Evolutionary conservation across 2,329 filamentous ascomycete genomes (phyloP).

Genomic region (Trichophyton rubrum): DNA sequence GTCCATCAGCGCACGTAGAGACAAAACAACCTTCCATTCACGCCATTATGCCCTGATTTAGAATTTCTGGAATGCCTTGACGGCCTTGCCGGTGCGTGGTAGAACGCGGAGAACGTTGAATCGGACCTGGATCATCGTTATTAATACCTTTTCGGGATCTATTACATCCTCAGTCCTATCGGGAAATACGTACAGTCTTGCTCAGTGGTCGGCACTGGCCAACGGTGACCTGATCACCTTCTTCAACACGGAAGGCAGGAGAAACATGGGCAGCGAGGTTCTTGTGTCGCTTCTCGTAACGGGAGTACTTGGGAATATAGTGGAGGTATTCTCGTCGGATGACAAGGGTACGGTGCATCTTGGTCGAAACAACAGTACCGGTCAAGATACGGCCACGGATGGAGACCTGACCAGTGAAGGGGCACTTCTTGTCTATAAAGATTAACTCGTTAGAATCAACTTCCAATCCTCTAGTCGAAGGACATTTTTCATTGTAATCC

Average conservation of each 20-base stretch:
- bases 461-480: not conserved
- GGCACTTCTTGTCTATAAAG: slow-evolving; percentile 93
- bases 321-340: slow-evolving; percentile 99
- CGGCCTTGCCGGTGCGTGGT: slow-evolving; percentile 89
- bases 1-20: slow-evolving; percentile 1
- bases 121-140: slow-evolving; percentile 53
- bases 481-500: not conserved
- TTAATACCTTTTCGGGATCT: not conserved
- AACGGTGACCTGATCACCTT: slow-evolving; percentile 98
- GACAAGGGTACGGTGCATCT: slow-evolving; percentile 99
- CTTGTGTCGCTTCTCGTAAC: slow-evolving; percentile 99
- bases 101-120: slow-evolving; percentile 99
- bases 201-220: slow-evolving; percentile 97
- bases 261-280: slow-evolving; percentile 98
- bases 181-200: slow-evolving; percentile 85
- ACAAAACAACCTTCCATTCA: slow-evolving; percentile 11
- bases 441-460: slow-evolving; percentile 1
- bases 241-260: slow-evolving; percentile 98
- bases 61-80: slow-evolving; percentile 99
- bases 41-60: slow-evolving; percentile 42
- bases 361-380: slow-evolving; percentile 97
- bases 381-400: slow-evolving; percentile 99
- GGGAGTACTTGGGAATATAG: slow-evolving; percentile 98
- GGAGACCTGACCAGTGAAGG: slow-evolving; percentile 96
- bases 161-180: not conserved